These are phyloP conservation scores for Aspergillus sp. DNA, from an alignment of 2,329 filamentous ascomycete genomes.

Conservation along the genomic window DNA sequence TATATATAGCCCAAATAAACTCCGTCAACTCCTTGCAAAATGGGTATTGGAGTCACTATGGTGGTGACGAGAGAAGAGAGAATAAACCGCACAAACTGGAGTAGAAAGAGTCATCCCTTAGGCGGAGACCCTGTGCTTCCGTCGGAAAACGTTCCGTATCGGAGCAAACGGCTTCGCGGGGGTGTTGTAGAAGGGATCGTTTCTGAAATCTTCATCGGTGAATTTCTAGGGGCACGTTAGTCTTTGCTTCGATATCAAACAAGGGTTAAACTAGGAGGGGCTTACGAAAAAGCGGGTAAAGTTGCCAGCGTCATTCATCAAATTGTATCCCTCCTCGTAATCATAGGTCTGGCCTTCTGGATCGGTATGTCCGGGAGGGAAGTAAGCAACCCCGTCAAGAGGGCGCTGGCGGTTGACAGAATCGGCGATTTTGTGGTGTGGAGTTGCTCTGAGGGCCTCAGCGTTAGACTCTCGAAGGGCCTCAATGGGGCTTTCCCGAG, in stretches of 20 bases:
- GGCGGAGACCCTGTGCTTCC: constrained; percentile 19
- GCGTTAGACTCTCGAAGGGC: constrained; percentile 72
- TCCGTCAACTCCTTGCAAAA: background rate
- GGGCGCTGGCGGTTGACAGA: constrained; percentile 72
- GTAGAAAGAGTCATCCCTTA: background rate
- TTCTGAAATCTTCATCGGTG: constrained; percentile 41
- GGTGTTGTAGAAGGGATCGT: constrained; percentile 39
- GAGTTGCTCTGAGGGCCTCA: constrained; percentile 78
- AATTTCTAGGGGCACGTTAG: constrained; percentile 34
- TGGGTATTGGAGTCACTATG: background rate
- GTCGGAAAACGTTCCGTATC: constrained; percentile 29
- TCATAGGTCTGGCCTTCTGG: constrained; percentile 67
- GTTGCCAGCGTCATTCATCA: constrained; percentile 68
- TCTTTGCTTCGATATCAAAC: background rate
- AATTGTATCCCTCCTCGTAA: constrained; percentile 82
- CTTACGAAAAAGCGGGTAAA: constrained; percentile 78
- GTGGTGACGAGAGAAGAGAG: background rate
- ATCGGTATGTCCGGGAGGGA: constrained; percentile 73
- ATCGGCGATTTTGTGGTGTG: constrained; percentile 73
- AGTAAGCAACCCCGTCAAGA: constrained; percentile 72
- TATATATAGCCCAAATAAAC: background rate
- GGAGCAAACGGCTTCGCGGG: constrained; percentile 31
- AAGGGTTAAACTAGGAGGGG: constrained; percentile 17
- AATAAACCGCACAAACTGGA: background rate
- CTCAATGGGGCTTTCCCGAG: constrained; percentile 67